Percentiles rank a stretch among this genome's conserved stretches.
These are phyloP conservation scores for Acer yangbiense DNA, from an alignment of 345 rosid genomes.

Conservation along the genomic window DNA sequence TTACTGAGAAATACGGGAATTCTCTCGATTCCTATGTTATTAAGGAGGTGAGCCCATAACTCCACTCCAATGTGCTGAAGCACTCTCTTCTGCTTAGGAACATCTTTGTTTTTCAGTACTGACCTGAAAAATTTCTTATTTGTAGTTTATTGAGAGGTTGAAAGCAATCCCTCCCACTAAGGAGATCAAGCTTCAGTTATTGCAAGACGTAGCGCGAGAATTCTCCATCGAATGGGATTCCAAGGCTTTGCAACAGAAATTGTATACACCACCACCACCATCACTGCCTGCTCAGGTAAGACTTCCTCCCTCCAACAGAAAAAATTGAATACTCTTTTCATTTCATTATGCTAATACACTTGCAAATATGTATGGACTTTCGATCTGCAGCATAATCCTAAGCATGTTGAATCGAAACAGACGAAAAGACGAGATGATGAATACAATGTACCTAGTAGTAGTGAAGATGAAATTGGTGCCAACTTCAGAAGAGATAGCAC, in stretches of 20 bases:
- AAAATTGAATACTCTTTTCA: neutral
- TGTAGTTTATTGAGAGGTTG: constrained; percentile 58
- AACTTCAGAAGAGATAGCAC: constrained; percentile 25
- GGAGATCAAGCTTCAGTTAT: constrained; percentile 64
- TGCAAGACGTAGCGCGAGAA: constrained; percentile 62
- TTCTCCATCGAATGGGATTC: constrained; percentile 66
- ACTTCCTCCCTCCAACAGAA: neutral
- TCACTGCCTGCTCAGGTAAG: constrained; percentile 39
- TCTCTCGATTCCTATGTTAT: constrained; percentile 49
- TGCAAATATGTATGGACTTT: neutral
- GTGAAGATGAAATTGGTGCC: constrained; percentile 46
- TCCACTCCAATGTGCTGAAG: neutral
- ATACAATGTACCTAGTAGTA: constrained; percentile 31
- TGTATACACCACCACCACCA: constrained; percentile 40
- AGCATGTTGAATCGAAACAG: constrained; percentile 20
- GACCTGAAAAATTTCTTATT: neutral
- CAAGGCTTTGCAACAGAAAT: constrained; percentile 58
- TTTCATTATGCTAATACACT: neutral
- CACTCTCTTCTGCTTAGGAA: neutral
- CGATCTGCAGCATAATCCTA: constrained; percentile 32
- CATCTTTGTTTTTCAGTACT: constrained; percentile 3
- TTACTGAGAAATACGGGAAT: constrained; percentile 62
- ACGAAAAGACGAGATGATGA: constrained; percentile 20
- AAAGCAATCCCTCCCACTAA: constrained; percentile 48
- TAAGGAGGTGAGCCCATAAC: constrained; percentile 51